Conservation (phyloP, 73 alveolate species). For the Halteria grandinella region DNA sequence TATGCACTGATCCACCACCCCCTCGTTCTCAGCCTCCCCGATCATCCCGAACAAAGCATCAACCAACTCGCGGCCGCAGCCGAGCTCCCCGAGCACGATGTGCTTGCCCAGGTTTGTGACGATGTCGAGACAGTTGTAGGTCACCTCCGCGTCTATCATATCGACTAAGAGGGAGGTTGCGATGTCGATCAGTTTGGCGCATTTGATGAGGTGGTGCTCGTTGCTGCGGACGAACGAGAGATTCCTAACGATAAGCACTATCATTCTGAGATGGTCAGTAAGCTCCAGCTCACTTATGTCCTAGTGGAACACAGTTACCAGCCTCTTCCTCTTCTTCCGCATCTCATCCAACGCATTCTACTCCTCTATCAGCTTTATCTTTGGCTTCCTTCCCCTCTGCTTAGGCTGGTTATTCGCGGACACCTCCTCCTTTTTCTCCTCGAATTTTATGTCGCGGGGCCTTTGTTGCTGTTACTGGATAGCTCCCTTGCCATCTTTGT, state of each 20-base stretch:
- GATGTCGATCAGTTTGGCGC: slow-evolving; percentile 82
- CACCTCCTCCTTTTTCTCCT: slow-evolving; percentile 46
- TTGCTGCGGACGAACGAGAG: slow-evolving; percentile 84
- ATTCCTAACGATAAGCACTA: slow-evolving; percentile 85
- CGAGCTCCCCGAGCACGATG: slow-evolving; percentile 77
- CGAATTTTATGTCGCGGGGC: slow-evolving; percentile 40
- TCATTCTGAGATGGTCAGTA: slow-evolving; percentile 80
- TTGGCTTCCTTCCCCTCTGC: slow-evolving; percentile 80
- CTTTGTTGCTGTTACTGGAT: too few relatives aligned
- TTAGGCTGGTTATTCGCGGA: slow-evolving; percentile 61
- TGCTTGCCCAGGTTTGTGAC: slow-evolving; percentile 90
- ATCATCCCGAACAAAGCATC: slow-evolving; percentile 77
- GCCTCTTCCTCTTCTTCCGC: slow-evolving; percentile 80
- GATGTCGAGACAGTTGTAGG: slow-evolving; percentile 85
- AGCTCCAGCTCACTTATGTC: slow-evolving; percentile 87
- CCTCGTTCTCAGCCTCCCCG: slow-evolving; percentile 60
- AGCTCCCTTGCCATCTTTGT: slow-evolving; percentile 61
- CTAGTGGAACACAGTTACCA: slow-evolving; percentile 75
- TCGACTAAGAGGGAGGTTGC: slow-evolving; percentile 82
- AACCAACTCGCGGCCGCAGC: slow-evolving; percentile 76
- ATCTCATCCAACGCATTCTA: slow-evolving; percentile 71
- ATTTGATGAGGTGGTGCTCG: slow-evolving; percentile 87
- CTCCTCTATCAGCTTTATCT: slow-evolving; percentile 75
- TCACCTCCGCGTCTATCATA: slow-evolving; percentile 81
- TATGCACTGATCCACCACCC: slow-evolving; percentile 78